phyloP scores from a whole-genome alignment of 495 filamentous ascomycete genomes.

The Xylaria bambusicola region DNA sequence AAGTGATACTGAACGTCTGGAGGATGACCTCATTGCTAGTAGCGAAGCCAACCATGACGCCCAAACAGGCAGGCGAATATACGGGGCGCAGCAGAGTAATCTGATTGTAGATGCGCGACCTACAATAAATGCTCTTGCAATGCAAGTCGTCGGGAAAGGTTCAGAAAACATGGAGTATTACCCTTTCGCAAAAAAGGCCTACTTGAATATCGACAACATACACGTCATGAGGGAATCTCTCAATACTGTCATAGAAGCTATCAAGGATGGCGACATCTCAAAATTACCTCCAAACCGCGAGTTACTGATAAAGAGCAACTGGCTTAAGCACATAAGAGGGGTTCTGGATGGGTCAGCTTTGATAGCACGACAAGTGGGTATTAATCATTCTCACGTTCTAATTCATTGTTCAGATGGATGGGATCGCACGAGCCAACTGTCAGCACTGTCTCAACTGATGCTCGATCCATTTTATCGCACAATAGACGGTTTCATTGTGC shows the following conservation, averaged over 20 bases:
- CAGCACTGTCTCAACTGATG: constrained; percentile 90
- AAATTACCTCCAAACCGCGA: constrained; percentile 83
- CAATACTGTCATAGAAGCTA: constrained; percentile 81
- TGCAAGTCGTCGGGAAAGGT: constrained; percentile 91
- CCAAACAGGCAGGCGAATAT: constrained; percentile 60
- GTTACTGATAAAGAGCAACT: constrained; percentile 77
- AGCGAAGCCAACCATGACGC: constrained; percentile 46
- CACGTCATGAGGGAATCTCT: constrained; percentile 97
- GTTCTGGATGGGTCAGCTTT: constrained; percentile 81
- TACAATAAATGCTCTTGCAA: constrained; percentile 92
- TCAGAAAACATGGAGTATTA: constrained; percentile 99
- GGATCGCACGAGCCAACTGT: constrained; percentile 95
- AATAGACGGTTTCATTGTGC: constrained; percentile 89
- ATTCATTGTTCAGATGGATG: constrained; percentile 99
- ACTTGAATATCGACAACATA: constrained; percentile 98
- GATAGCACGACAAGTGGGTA: constrained; percentile 85
- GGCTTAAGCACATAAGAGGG: constrained; percentile 87
- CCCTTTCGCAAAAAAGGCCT: constrained; percentile 85
- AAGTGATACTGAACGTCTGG: constrained; percentile 61
- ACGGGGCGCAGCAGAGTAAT: constrained; percentile 92
- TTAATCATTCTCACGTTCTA: constrained; percentile 90
- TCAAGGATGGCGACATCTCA: constrained; percentile 91
- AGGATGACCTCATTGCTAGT: constrained; percentile 69
- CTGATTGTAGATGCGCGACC: constrained; percentile 96
- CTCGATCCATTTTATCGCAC: constrained; percentile 96